Percentiles rank a stretch among this genome's conserved stretches.
These are phyloP conservation scores for Leavenworthia alabamica DNA, from an alignment of 345 rosid species.

Conservation along the genomic window DNA sequence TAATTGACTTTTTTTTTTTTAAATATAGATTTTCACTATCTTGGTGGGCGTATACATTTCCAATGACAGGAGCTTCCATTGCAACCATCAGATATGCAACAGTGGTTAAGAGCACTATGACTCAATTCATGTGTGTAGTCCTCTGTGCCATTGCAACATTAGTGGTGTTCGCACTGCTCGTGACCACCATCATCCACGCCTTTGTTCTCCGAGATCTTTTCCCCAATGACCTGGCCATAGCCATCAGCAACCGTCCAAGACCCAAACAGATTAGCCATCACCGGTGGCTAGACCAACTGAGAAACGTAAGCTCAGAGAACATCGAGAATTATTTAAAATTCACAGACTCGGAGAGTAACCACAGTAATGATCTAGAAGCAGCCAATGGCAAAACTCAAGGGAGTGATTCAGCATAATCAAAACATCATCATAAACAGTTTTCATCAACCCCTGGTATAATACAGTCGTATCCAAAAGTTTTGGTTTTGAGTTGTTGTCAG, in stretches of 20 bases:
- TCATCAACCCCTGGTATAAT: background rate
- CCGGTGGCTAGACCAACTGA: conserved; percentile 50
- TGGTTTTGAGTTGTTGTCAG: conserved; percentile 19
- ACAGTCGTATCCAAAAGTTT: conserved; percentile 21
- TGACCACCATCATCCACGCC: conserved; percentile 48
- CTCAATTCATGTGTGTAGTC: conserved; percentile 40
- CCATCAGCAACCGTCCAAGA: conserved; percentile 49
- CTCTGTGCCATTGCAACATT: conserved; percentile 47
- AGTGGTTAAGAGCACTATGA: conserved; percentile 38
- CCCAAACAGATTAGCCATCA: conserved; percentile 39
- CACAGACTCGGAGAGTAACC: conserved; percentile 27
- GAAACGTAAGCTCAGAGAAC: conserved; percentile 54
- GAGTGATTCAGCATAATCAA: conserved; percentile 8
- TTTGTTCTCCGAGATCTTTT: conserved; percentile 49
- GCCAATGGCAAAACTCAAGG: conserved; percentile 18
- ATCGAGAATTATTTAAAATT: conserved; percentile 63
- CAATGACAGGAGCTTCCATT: conserved; percentile 72
- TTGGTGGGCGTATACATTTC: conserved; percentile 98
- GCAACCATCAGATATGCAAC: conserved; percentile 62
- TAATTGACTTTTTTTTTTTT: background rate
- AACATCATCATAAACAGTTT: background rate
- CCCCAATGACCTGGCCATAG: conserved; percentile 67
- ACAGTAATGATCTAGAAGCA: conserved; percentile 44
- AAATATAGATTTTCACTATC: conserved; percentile 66
- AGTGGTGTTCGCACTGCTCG: conserved; percentile 47